Percentiles rank a stretch among this genome's conserved stretches.
Evolutionary conservation across 345 rosid genomes (phyloP).

Genomic region (Excoecaria cochinchinensis): DNA sequence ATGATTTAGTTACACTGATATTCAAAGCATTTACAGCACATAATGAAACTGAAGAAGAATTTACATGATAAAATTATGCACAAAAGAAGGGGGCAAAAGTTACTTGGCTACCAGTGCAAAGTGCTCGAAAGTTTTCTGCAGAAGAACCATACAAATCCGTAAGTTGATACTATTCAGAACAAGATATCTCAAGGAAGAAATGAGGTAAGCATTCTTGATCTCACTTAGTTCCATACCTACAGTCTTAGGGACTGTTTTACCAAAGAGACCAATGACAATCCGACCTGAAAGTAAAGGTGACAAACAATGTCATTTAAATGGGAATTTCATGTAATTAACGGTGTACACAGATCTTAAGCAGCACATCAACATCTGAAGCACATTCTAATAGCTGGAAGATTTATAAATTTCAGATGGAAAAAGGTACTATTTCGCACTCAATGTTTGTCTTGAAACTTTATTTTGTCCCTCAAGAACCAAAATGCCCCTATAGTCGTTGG

Average conservation of each 20-base stretch:
- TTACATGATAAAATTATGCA: neutral
- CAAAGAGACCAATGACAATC: slow-evolving; percentile 38
- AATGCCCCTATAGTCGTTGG: too few relatives aligned
- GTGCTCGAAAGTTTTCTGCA: slow-evolving; percentile 96
- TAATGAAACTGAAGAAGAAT: neutral
- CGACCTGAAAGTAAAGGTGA: slow-evolving; percentile 33
- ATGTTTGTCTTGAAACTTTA: too few relatives aligned
- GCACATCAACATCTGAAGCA: neutral
- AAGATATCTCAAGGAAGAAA: neutral
- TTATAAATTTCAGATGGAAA: neutral
- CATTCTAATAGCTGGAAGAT: neutral
- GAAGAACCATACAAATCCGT: neutral
- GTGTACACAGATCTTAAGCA: neutral
- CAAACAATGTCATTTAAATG: neutral
- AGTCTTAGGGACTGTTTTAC: slow-evolving; percentile 43
- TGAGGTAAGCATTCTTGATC: neutral
- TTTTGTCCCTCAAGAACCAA: too few relatives aligned
- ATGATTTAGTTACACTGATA: neutral
- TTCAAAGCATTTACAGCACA: neutral
- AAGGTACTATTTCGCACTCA: too few relatives aligned
- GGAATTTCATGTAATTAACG: neutral
- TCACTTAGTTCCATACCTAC: slow-evolving; percentile 26
- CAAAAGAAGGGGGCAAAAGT: slow-evolving; percentile 10
- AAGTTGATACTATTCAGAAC: neutral
- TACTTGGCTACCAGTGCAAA: slow-evolving; percentile 76